Evolutionary conservation across 257 asterid species (phyloP).

Genomic region (Verbena officinalis): DNA sequence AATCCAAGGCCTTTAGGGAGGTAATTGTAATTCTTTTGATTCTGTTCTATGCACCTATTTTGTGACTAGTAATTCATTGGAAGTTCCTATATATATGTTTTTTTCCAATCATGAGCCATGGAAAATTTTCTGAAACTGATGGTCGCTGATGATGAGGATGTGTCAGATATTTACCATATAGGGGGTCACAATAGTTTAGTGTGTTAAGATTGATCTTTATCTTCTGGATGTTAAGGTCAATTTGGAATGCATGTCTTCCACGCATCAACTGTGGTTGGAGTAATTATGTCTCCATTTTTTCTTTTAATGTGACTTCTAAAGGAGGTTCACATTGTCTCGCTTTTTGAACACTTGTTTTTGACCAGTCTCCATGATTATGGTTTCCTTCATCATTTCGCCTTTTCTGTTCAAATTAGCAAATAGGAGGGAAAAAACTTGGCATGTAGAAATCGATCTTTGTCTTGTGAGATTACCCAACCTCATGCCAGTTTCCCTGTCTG

Average conservation of each 20-base stretch:
- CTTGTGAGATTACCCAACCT: neutral
- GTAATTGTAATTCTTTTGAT: conserved; percentile 36
- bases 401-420: neutral
- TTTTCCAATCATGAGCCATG: neutral
- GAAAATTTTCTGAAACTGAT: neutral
- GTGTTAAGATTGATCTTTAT: conserved; percentile 7
- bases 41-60: neutral
- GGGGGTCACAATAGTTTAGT: conserved; percentile 6
- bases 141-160: conserved; percentile 16
- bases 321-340: neutral
- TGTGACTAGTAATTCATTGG: neutral
- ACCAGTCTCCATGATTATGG: too few relatives aligned
- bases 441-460: neutral
- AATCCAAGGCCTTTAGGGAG: conserved; percentile 61
- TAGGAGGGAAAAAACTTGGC: neutral
- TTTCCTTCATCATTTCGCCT: neutral
- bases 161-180: conserved; percentile 1
- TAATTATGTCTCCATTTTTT: neutral
- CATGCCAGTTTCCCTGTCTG: neutral
- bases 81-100: too few relatives aligned
- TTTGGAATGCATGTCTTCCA: neutral
- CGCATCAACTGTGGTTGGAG: neutral
- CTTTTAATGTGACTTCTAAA: conserved; percentile 9
- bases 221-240: conserved; percentile 17
- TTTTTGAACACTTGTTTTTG: conserved; percentile 1